Evolutionary conservation across 257 asterid genomes (phyloP), one percentile per base, ranked within the genome.

Genomic region (Linderniella brevidens): DNA sequence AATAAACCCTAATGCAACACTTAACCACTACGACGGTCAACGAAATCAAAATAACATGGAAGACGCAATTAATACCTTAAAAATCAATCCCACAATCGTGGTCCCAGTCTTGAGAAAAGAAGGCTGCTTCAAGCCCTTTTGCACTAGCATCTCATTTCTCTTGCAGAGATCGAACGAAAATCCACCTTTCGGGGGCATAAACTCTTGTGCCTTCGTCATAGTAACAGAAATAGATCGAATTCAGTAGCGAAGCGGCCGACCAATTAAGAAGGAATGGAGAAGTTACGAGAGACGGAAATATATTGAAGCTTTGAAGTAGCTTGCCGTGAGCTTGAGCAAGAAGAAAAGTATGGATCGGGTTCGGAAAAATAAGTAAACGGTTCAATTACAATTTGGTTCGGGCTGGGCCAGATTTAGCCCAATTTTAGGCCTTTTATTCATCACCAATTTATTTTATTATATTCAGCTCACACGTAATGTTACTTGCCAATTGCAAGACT

Each of bases 21-120:
- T 15, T 8, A 48, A 48, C 17, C 15, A 52, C 17, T 37, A 50
- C 25, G 45, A 51, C 18, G 44, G 54, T 32, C 11, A 8, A 19
- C 12, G 32, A 3, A 25, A 25, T 25, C 32, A 25, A 3, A n/a
- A 6, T 25, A 25, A 6, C 32, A 25, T 3, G 4, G 32, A 6
- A 25, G 32, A 25, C 32, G 6, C 32, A 25, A 25, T 25, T 25
- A 16, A 29, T 4, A 82, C 97, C 95, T 77, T 51, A 52, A 77
- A 87, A 64, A 87, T 65, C 58, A 87, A 62, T 20, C 97, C 97
- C 9, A 87, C 97, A 19, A 87, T 87, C 32, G 95, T 87, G 38
- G 97, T 87, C 41, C 97, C 97, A 45, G 97, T 87, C 72, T 87
- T 87, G 49, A 87, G 92, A 58, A 64, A 87, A 10, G 79, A 63